Conservation (phyloP, 805 yeast species). For the Nakazawaea peltata region DNA sequence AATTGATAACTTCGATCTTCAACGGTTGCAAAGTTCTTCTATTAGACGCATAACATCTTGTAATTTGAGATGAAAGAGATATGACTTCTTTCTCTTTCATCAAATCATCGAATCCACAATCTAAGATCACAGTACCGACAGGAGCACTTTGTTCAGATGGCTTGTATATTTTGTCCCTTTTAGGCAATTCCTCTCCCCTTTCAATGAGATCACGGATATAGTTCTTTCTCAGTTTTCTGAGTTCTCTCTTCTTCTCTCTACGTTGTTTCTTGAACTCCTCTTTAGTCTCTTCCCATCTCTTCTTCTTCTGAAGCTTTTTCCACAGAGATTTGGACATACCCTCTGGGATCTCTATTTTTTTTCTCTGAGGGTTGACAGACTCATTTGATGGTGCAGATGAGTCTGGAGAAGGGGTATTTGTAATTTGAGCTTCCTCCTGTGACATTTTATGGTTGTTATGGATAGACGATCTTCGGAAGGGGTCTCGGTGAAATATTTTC, state of each 20-base stretch:
- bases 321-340: conserved; percentile 86
- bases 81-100: conserved; percentile 70
- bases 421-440: no score
- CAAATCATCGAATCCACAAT: conserved; percentile 84
- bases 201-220: conserved; percentile 26
- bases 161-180: conserved; percentile 21
- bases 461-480: no score
- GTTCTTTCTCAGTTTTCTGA: conserved; percentile 21
- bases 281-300: conserved; percentile 56
- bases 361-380: no score
- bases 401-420: no score
- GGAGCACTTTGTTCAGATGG: conserved; percentile 40
- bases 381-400: no score
- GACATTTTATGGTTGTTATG: no score
- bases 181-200: conserved; percentile 29
- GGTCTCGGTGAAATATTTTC: no score
- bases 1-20: conserved; percentile 52
- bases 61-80: conserved; percentile 72
- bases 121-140: conserved; percentile 57
- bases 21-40: conserved; percentile 51
- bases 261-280: conserved; percentile 47
- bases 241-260: conserved; percentile 45
- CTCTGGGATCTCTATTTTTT: conserved; percentile 45
- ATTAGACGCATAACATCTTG: conserved; percentile 76
- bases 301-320: conserved; percentile 59